These are phyloP conservation scores for Plantago lanceolata DNA, from an alignment of 305 asterid genomes.

Conservation along the genomic window DNA sequence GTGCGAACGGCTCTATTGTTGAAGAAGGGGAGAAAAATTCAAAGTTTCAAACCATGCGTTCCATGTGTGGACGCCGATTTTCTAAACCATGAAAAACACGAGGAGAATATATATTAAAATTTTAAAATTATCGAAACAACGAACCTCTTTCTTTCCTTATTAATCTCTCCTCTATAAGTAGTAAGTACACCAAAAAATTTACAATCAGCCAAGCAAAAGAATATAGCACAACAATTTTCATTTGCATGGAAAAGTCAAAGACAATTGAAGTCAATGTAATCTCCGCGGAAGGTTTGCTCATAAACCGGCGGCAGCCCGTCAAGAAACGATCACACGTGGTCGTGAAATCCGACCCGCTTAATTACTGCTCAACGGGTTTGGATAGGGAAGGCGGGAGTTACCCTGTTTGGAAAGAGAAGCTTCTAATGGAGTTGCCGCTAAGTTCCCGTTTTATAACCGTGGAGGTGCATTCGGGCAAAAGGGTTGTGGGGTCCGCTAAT, in stretches of 20 bases:
- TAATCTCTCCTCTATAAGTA: constrained; percentile 8
- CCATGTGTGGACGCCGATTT: too few species aligned
- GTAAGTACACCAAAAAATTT: background rate
- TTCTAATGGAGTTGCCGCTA: constrained; percentile 45
- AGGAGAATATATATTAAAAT: too few species aligned
- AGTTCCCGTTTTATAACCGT: constrained; percentile 41
- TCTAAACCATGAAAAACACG: too few species aligned
- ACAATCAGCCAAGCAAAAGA: background rate
- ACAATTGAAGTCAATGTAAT: constrained; percentile 53
- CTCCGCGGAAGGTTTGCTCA: constrained; percentile 53
- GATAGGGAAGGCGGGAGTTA: constrained; percentile 45
- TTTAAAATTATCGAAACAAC: constrained; percentile 20
- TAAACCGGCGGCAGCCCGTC: constrained; percentile 26
- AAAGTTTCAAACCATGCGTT: constrained; percentile 32
- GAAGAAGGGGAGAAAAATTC: too few species aligned
- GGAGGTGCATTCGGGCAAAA: constrained; percentile 41
- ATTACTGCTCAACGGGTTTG: constrained; percentile 32
- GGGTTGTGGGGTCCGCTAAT: constrained; percentile 37
- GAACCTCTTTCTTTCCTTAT: constrained; percentile 32
- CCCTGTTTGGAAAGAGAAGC: constrained; percentile 62
- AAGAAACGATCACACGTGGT: constrained; percentile 41
- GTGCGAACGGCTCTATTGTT: too few species aligned
- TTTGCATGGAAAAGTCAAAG: constrained; percentile 24
- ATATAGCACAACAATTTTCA: background rate
- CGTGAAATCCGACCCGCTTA: constrained; percentile 31